Evolutionary conservation across 2,329 filamentous ascomycete genomes (phyloP), one percentile per base, ranked within the genome.

Genomic region (Meredithiella fracta): DNA sequence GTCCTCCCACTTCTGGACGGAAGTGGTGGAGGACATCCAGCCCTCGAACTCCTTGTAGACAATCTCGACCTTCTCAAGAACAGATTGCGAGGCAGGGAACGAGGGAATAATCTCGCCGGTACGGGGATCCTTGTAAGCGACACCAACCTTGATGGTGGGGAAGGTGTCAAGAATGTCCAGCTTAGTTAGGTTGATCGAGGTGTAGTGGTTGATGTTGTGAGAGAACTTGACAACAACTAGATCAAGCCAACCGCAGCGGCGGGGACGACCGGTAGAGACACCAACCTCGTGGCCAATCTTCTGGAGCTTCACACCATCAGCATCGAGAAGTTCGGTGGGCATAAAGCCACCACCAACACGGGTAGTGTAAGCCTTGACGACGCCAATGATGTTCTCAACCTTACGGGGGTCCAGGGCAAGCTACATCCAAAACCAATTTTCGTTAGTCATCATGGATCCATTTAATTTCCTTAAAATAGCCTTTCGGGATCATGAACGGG

Each of bases 81-180:
- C 66, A 44, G 72, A 69, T 15, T 80, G 72, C 63, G 84, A 77
- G 6, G 82, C 80, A 3, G 76, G 85, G 73, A 85, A 87, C 11
- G 74, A 78, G 17, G 76, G 72, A 9, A 84, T 67, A 56, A 70
- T 69, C 63, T 76, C 64, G 47, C 69, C 69, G 0, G 68, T 70
- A 58, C 66, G 59, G 59, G 64, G 64, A 57, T 66, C 66, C 62
- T 73, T 74, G 70, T 94, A 94, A 1, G 78, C 80, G 14, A 84
- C 78, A 17, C 84, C 85, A 53, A 59, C 51, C 67, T 89, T 85
- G 68, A 94, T 77, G 63, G 80, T 82, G 8, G 78, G 73, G 65
- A 94, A 88, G 31, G 78, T 78, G 65, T 89, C 85, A 15, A 89
- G 73, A 38, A 88, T 75, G 62, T 86, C 82, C 20, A 56, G 58